Evolutionary conservation across 176 grass and related monocot genomes (phyloP).

Genomic region (Aegilops bicornis): DNA sequence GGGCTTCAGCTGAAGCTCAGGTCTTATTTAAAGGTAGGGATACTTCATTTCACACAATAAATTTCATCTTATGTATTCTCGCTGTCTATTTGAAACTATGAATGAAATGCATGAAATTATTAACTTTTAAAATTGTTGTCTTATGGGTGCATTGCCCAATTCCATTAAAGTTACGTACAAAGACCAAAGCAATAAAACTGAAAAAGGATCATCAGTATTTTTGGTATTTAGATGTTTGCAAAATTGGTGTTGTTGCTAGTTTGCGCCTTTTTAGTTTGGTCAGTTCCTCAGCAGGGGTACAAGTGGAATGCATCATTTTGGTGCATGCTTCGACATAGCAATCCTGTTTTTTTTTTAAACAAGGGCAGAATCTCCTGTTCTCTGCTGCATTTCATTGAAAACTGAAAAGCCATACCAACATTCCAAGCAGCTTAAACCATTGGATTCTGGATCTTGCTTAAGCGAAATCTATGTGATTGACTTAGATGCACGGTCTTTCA

Average conservation of each 20-base stretch:
- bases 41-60: not conserved
- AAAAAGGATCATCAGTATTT: no score
- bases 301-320: not conserved
- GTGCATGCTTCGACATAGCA: not conserved
- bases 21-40: not conserved
- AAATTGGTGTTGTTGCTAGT: not conserved
- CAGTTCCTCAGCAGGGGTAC: not conserved
- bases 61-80: not conserved
- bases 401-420: not conserved
- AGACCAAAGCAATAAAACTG: no score
- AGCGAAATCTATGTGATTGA: not conserved
- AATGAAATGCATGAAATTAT: not conserved
- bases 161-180: no score
- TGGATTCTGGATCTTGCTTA: not conserved
- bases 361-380: not conserved
- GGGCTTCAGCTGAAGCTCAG: not conserved
- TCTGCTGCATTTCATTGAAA: not conserved
- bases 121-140: not conserved
- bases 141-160: not conserved
- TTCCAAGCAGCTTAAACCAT: not conserved
- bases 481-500: not conserved
- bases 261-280: not conserved
- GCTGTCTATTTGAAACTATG: not conserved
- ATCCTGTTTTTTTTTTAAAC: not conserved
- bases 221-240: not conserved